Conservation (phyloP, 1,284 basidiomycete species). For the Gomphus sp. region DNA sequence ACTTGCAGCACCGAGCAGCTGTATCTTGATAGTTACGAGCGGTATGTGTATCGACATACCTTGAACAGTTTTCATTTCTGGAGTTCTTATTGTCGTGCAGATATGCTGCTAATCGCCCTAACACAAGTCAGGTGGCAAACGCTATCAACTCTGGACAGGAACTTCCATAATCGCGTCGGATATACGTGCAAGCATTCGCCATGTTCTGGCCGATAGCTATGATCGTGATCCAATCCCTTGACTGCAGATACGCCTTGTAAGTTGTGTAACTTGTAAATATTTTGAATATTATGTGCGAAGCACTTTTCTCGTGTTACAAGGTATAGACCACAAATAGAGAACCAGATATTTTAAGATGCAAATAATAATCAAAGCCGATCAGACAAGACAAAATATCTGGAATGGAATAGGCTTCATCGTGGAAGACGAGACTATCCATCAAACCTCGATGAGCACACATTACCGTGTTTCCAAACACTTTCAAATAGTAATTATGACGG, state of each 20-base stretch:
- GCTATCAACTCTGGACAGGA: constrained; percentile 56
- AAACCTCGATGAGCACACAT: background rate
- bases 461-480: background rate
- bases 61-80: background rate
- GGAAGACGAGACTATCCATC: background rate
- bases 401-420: background rate
- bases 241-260: too few species aligned
- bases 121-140: constrained; percentile 63
- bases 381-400: background rate
- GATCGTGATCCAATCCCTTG: too few species aligned
- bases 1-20: constrained; percentile 66
- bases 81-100: constrained; percentile 23
- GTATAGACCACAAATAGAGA: background rate
- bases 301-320: background rate
- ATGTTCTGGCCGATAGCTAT: too few species aligned
- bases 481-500: background rate
- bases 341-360: background rate
- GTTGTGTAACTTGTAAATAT: too few species aligned
- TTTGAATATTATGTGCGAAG: background rate
- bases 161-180: constrained; percentile 35
- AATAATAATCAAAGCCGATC: background rate
- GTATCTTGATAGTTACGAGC: constrained; percentile 71
- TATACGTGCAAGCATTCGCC: background rate
- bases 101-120: constrained; percentile 64
- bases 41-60: constrained; percentile 27